Evolutionary conservation across 306 rosid genomes (phyloP).

Genomic region (Cicer pinnatifidum): DNA sequence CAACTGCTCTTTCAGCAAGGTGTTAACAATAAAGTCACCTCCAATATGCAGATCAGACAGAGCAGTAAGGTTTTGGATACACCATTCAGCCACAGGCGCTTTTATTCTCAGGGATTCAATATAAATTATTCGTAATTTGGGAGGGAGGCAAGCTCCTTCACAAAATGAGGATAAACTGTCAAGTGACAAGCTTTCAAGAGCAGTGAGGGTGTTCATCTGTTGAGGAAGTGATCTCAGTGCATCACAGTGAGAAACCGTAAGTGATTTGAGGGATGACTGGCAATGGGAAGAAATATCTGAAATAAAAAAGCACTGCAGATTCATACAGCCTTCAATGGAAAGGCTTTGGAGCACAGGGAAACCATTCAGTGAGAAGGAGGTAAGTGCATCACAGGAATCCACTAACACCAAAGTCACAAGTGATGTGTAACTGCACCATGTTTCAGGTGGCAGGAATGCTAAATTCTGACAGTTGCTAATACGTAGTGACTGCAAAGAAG

Average conservation of each 20-base stretch:
- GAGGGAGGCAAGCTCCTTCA: conserved; percentile 12
- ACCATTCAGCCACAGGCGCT: neutral
- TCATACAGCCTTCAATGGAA: neutral
- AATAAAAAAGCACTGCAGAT: neutral
- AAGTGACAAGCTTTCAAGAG: conserved; percentile 1
- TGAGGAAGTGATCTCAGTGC: neutral
- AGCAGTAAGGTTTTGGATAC: conserved; percentile 2
- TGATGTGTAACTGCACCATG: too few relatives aligned
- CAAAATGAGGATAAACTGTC: neutral
- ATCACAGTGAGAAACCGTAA: neutral
- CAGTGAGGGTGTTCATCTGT: neutral
- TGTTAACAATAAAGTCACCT: conserved; percentile 15
- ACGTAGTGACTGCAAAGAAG: too few relatives aligned
- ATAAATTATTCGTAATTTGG: neutral
- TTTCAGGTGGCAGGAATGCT: too few relatives aligned
- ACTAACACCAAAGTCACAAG: too few relatives aligned
- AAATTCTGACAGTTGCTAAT: too few relatives aligned
- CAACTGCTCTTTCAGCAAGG: conserved; percentile 11
- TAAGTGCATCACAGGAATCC: too few relatives aligned
- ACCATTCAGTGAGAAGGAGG: too few relatives aligned
- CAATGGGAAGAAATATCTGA: neutral
- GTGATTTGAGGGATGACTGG: neutral
- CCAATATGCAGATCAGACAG: neutral
- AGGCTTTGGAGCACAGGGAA: neutral
- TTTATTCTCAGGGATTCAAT: neutral